phyloP scores from a whole-genome alignment of 805 yeast genomes.

The Kurtzmaniella cleridarum region DNA sequence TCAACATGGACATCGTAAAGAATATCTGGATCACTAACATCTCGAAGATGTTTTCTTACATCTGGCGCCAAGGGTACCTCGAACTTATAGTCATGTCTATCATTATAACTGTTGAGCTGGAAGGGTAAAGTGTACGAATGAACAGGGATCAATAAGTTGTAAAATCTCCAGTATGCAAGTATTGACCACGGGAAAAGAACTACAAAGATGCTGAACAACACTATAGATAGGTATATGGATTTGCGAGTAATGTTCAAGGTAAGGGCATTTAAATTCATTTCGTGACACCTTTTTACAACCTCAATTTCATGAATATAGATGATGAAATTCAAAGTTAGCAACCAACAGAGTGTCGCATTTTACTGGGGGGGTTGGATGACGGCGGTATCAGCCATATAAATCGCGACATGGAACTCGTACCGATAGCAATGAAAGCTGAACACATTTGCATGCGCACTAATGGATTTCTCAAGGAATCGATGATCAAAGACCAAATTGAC shows the following conservation, averaged over 20 bases:
- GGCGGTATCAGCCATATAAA: too few relatives aligned
- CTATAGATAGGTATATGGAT: background rate
- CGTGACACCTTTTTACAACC: background rate
- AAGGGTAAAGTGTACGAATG: constrained; percentile 3
- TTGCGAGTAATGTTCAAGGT: constrained; percentile 1
- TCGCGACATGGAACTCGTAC: too few relatives aligned
- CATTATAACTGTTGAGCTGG: background rate
- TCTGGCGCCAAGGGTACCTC: too few relatives aligned
- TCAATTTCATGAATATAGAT: constrained; percentile 20
- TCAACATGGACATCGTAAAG: background rate
- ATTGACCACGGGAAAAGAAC: constrained; percentile 32
- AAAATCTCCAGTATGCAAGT: constrained; percentile 30
- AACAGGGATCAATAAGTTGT: constrained; percentile 27
- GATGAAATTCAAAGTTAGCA: constrained; percentile 9
- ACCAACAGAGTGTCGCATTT: too few relatives aligned
- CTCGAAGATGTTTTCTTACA: too few relatives aligned
- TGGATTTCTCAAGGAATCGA: too few relatives aligned
- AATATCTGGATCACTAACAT: background rate
- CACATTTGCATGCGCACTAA: too few relatives aligned
- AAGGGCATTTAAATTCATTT: background rate
- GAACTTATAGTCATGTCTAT: background rate
- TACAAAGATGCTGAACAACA: constrained; percentile 16
- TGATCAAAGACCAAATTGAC: too few relatives aligned
- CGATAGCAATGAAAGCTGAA: too few relatives aligned
- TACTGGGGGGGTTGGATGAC: too few relatives aligned